A percentile compares a stretch with the other conserved stretches of the same genome.
Evolutionary conservation across 73 alveolate species (phyloP).

Genomic region (Symbiodinium natans): DNA sequence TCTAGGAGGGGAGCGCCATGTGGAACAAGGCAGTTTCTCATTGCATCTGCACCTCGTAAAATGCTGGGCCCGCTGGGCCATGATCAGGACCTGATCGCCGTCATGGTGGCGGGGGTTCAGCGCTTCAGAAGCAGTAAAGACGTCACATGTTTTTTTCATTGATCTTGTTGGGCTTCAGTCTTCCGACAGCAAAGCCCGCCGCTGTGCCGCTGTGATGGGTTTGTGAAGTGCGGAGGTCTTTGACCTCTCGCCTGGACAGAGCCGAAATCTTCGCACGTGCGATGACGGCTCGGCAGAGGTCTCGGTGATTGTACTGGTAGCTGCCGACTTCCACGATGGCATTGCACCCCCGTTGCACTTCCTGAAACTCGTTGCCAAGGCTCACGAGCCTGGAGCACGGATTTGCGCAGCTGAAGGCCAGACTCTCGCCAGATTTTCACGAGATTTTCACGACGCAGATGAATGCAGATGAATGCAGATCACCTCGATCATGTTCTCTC

Average conservation of each 20-base stretch:
- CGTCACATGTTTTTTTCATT: not conserved
- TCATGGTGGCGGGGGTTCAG: conserved; percentile 69
- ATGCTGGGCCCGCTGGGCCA: not conserved
- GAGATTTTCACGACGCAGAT: no score
- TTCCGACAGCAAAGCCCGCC: not conserved
- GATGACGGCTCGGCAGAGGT: conserved; percentile 28
- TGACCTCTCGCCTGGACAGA: conserved; percentile 31
- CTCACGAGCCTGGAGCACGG: not conserved
- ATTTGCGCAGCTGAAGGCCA: not conserved
- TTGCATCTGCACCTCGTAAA: not conserved
- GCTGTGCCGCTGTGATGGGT: not conserved
- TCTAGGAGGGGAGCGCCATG: not conserved
- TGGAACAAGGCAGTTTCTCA: not conserved
- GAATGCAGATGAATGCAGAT: no score
- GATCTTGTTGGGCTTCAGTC: not conserved
- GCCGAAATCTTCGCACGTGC: not conserved
- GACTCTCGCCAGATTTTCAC: no score
- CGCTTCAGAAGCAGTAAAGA: not conserved
- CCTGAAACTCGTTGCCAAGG: no score
- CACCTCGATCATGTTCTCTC: no score
- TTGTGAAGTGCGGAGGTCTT: not conserved
- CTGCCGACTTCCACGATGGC: not conserved
- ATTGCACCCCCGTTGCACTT: no score
- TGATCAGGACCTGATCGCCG: conserved; percentile 47
- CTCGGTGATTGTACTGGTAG: not conserved